These are phyloP conservation scores for Avena atlantica DNA, from an alignment of 176 grass and related monocot genomes.

Conservation along the genomic window DNA sequence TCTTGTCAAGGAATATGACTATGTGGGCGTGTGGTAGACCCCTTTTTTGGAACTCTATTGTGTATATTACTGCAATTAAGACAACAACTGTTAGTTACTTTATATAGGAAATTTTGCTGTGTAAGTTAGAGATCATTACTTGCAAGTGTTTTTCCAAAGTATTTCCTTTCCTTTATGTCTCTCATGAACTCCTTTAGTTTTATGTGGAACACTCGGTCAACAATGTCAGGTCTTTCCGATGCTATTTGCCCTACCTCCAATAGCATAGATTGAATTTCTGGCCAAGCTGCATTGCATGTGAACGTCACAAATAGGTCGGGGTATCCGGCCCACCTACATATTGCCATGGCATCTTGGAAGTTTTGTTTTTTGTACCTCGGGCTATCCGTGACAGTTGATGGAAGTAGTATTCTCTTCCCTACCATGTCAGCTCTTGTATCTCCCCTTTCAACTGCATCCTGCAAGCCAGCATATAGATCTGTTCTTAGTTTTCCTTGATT, in stretches of 20 bases:
- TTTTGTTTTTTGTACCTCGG: conserved; percentile 39
- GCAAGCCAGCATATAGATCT: too few relatives aligned
- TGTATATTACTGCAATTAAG: not conserved
- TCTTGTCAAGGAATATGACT: conserved; percentile 22
- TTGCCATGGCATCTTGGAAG: conserved; percentile 52
- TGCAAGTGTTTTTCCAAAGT: conserved; percentile 22
- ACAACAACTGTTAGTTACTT: not conserved
- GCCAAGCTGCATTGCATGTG: conserved; percentile 2
- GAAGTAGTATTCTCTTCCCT: conserved; percentile 32
- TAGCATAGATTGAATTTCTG: conserved; percentile 30
- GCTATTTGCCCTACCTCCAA: not conserved
- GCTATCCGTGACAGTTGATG: conserved; percentile 27
- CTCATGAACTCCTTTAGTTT: conserved; percentile 11
- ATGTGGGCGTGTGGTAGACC: conserved; percentile 43
- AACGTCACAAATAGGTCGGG: conserved; percentile 3
- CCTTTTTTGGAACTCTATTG: conserved; percentile 29
- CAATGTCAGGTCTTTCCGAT: conserved; percentile 30
- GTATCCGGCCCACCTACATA: not conserved
- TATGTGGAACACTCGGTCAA: conserved; percentile 42
- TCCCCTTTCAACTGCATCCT: too few relatives aligned
- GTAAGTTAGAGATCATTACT: not conserved
- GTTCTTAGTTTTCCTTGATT: too few relatives aligned
- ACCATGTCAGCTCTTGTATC: not conserved
- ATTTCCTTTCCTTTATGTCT: conserved; percentile 11
- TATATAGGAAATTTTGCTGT: not conserved